A percentile compares a stretch with the other conserved stretches of the same genome.
phyloP scores from a whole-genome alignment of 148 eudicot genomes.

The Polygonum maritimum region DNA sequence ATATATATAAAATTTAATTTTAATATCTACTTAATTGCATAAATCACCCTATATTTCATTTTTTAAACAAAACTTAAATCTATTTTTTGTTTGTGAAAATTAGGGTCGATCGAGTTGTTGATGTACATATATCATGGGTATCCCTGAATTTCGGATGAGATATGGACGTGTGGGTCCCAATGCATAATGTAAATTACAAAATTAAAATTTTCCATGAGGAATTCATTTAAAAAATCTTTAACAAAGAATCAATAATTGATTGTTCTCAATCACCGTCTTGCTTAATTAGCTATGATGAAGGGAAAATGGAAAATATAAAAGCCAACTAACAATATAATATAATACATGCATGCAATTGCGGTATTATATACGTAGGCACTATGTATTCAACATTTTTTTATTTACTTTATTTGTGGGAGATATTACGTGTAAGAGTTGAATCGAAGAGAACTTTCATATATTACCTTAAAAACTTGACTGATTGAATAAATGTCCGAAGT shows the following conservation, averaged over 20 bases:
- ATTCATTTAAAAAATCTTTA: background rate
- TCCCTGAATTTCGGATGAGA: slow-evolving; percentile 8
- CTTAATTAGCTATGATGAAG: background rate
- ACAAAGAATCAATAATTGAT: background rate
- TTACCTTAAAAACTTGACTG: no score
- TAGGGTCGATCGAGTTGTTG: background rate
- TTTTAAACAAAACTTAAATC: no score
- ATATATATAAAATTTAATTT: no score
- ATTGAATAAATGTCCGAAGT: no score
- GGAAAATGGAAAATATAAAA: background rate
- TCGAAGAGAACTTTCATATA: no score
- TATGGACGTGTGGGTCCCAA: background rate
- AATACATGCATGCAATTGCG: no score
- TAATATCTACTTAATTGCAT: no score
- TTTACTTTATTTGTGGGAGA: no score
- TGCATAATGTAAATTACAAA: background rate
- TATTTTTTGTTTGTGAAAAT: background rate
- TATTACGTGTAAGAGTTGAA: no score
- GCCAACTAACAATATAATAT: background rate
- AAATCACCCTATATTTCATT: no score
- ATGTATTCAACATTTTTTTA: no score
- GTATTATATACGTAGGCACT: no score
- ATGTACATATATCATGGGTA: slow-evolving; percentile 1
- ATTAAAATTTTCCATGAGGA: background rate
- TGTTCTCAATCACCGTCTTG: background rate